These are phyloP conservation scores for Apiospora pterosperma DNA, from an alignment of 2,329 filamentous ascomycete species.

Conservation along the genomic window DNA sequence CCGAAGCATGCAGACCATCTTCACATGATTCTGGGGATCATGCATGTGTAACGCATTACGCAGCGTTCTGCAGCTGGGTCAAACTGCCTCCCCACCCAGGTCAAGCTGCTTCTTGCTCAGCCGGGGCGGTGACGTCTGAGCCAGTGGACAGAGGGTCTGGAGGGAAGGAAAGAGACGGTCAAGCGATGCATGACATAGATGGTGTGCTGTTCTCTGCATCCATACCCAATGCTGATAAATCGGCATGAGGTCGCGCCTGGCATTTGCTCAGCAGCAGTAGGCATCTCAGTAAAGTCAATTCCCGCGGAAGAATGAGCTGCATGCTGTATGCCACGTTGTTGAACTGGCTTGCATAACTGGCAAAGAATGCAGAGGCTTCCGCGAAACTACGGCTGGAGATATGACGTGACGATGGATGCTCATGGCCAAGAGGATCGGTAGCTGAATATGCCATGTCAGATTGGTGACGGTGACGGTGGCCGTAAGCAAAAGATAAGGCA, in stretches of 20 bases:
- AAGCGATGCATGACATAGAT: not conserved
- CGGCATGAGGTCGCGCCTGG: not conserved
- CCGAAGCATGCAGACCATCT: not conserved
- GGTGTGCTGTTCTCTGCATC: not conserved
- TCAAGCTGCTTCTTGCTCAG: not conserved
- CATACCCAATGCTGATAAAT: not conserved
- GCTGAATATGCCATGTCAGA: not conserved
- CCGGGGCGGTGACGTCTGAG: not conserved
- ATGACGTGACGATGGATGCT: constrained; percentile 12
- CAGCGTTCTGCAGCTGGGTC: not conserved
- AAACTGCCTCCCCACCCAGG: not conserved
- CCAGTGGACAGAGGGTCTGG: not conserved
- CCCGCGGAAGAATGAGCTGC: constrained; percentile 10
- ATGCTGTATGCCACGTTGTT: constrained; percentile 25
- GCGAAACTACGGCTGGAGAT: constrained; percentile 14
- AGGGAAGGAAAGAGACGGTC: not conserved
- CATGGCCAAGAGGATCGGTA: not conserved
- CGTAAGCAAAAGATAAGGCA: not conserved
- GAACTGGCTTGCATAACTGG: constrained; percentile 19
- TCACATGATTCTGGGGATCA: not conserved
- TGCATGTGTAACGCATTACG: not conserved
- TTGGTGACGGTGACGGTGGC: not conserved
- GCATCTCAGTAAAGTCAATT: not conserved
- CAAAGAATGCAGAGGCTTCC: constrained; percentile 15
- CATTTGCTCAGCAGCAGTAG: not conserved